These are phyloP conservation scores for Lepidopterella palustris DNA, from an alignment of 495 filamentous ascomycete genomes.

Conservation along the genomic window DNA sequence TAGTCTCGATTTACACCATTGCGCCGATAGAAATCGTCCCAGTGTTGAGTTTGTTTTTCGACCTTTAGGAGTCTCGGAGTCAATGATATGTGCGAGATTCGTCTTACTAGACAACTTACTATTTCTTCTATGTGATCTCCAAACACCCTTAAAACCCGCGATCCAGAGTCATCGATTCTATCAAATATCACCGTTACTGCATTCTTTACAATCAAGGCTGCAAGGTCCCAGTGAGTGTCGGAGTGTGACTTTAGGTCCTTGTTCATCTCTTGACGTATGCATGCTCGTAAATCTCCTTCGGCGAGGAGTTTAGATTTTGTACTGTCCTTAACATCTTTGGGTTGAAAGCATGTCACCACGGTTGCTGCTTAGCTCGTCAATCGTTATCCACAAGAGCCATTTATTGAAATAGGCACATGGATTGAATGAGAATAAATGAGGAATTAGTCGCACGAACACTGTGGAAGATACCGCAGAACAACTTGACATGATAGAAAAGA, in stretches of 20 bases:
- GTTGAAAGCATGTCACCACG: not conserved
- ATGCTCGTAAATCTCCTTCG: not conserved
- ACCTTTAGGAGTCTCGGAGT: too few species aligned
- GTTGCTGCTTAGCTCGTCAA: not conserved
- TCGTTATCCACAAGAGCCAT: too few species aligned
- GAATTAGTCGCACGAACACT: too few species aligned
- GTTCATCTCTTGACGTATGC: not conserved
- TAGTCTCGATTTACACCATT: not conserved
- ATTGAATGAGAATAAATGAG: too few species aligned
- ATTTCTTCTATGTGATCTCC: not conserved
- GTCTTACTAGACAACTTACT: too few species aligned
- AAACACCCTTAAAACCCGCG: not conserved
- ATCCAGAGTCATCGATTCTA: not conserved
- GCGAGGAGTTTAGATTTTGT: too few species aligned
- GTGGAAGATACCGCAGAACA: too few species aligned
- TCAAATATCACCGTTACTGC: not conserved
- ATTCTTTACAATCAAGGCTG: conserved; percentile 3
- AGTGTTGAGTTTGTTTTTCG: not conserved
- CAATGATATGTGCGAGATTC: too few species aligned
- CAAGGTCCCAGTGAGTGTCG: not conserved
- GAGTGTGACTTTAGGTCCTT: not conserved
- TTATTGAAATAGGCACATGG: too few species aligned
- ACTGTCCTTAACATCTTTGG: not conserved
- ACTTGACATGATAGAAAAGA: too few species aligned
- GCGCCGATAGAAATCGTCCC: not conserved